Conservation (phyloP, 768 basidiomycete species). For the Inosperma sp. region DNA sequence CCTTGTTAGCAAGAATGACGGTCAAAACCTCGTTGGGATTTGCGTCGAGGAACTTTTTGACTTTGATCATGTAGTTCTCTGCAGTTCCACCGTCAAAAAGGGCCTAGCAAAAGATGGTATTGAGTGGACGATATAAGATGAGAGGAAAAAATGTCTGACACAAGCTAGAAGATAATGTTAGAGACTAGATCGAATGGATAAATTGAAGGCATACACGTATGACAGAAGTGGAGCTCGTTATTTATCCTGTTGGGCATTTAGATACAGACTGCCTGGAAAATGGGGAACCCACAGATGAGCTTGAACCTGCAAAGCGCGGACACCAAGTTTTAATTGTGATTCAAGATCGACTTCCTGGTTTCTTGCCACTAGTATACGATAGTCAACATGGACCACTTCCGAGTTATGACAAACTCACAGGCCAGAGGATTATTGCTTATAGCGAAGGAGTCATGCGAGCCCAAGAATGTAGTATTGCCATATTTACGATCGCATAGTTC, state of each 20-base stretch:
- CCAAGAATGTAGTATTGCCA: slow-evolving; percentile 44
- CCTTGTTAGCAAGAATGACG: slow-evolving; percentile 62
- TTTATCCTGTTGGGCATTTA: slow-evolving; percentile 19
- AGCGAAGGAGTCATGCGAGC: slow-evolving; percentile 54
- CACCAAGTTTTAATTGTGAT: slow-evolving; percentile 43
- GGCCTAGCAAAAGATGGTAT: slow-evolving; percentile 9
- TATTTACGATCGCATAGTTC: slow-evolving; percentile 57
- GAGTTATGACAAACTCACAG: slow-evolving; percentile 28
- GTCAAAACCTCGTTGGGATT: slow-evolving; percentile 65
- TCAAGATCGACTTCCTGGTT: slow-evolving; percentile 47
- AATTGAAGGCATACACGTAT: slow-evolving; percentile 44
- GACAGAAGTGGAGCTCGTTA: slow-evolving; percentile 58
- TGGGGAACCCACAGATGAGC: slow-evolving; percentile 34
- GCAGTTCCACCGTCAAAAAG: slow-evolving; percentile 54
- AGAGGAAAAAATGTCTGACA: background rate
- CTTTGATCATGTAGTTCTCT: slow-evolving; percentile 42
- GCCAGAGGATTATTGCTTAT: slow-evolving; percentile 44
- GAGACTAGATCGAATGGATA: background rate
- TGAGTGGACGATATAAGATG: background rate
- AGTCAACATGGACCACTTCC: background rate
- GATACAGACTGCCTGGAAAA: background rate
- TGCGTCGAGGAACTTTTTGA: slow-evolving; percentile 50
- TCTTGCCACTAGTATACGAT: slow-evolving; percentile 32
- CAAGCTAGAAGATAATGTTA: no score
- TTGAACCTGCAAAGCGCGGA: slow-evolving; percentile 53